Percentiles rank a stretch among this genome's conserved stretches.
phyloP scores from a whole-genome alignment of 2,329 filamentous ascomycete genomes.

The Parasarocladium wereldwijsianum region DNA sequence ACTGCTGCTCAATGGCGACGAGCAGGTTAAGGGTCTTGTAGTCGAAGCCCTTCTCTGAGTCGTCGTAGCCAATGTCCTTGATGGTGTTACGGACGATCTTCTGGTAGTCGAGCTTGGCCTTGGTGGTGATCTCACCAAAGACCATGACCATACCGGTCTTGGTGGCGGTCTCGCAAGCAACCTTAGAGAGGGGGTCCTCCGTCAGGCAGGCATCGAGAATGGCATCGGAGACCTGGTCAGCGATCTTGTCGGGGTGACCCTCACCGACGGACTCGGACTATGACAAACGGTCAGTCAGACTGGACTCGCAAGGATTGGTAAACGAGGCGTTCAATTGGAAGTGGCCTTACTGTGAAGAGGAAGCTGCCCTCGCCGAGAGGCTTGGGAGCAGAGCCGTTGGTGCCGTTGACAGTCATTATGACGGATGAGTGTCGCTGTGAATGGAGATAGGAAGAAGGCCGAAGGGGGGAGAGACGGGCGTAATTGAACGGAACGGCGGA shows the following conservation, averaged over 20 bases:
- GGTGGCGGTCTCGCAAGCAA: conserved; percentile 97
- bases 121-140: conserved; percentile 97
- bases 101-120: conserved; percentile 92
- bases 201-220: conserved; percentile 94
- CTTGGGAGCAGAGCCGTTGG: conserved; percentile 24
- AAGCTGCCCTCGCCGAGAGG: conserved; percentile 55
- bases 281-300: too few species aligned
- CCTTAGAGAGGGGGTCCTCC: conserved; percentile 94
- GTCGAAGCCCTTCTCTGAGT: conserved; percentile 95
- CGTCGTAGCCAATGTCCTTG: conserved; percentile 98
- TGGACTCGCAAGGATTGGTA: too few species aligned
- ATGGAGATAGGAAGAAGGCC: conserved; percentile 9
- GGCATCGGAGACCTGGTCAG: conserved; percentile 96
- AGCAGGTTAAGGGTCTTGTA: conserved; percentile 99
- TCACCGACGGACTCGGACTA: conserved; percentile 79
- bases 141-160: conserved; percentile 99
- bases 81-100: conserved; percentile 88
- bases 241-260: conserved; percentile 93
- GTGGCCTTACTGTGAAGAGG: conserved; percentile 61
- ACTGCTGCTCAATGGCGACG: conserved; percentile 98
- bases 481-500: too few species aligned
- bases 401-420: conserved; percentile 41
- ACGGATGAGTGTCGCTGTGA: conserved; percentile 11
- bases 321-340: too few species aligned
- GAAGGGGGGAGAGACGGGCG: too few species aligned